These are phyloP conservation scores for Wallacemonas rigidus DNA, from an alignment of 208 protist genomes.

Conservation along the genomic window DNA sequence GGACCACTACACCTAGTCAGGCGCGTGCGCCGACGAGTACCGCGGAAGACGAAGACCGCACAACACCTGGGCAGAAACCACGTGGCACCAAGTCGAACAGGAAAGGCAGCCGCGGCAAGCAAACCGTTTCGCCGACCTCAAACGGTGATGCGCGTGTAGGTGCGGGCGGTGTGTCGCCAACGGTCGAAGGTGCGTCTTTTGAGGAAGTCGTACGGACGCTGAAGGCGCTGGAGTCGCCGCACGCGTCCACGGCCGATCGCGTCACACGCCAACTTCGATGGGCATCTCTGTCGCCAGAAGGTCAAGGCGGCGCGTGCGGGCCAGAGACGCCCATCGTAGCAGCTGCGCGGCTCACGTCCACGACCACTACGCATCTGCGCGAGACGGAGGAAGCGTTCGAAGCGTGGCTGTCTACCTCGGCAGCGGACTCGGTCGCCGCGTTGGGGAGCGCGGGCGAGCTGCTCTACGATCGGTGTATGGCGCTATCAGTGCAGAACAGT, in stretches of 20 bases:
- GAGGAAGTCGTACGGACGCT: conserved; percentile 13
- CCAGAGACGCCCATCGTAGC: background rate
- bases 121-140: background rate
- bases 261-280: conserved; percentile 12
- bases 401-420: background rate
- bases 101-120: background rate
- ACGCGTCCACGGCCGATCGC: background rate
- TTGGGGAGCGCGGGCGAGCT: background rate
- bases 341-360: background rate
- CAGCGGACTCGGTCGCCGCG: background rate
- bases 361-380: background rate
- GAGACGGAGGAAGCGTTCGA: background rate
- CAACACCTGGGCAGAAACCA: background rate
- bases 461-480: background rate
- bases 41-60: background rate
- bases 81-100: background rate
- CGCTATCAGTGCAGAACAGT: background rate
- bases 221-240: conserved; percentile 14
- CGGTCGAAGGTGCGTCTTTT: conserved; percentile 11
- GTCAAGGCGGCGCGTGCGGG: background rate
- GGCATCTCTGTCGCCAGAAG: background rate
- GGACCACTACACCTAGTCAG: background rate
- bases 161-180: conserved; percentile 5
- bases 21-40: background rate
- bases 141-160: background rate